Conservation (phyloP, 768 basidiomycete species). For the Gloeopeniophorella convolvens region DNA sequence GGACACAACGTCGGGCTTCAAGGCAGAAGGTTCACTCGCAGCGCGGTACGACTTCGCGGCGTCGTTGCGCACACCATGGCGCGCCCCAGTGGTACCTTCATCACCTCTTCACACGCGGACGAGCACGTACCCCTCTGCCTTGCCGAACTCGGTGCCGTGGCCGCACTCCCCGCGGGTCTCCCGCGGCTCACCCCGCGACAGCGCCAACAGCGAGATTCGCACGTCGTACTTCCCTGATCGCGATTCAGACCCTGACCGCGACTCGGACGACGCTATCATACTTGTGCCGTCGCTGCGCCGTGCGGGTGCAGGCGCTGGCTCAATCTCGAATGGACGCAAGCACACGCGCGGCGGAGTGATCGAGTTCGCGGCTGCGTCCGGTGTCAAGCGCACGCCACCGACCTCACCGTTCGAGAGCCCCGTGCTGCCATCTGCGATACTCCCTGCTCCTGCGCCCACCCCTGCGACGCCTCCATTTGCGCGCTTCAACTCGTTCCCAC, state of each 20-base stretch:
- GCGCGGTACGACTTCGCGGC: slow-evolving; percentile 53
- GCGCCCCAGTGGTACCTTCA: slow-evolving; percentile 23
- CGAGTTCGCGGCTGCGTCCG: slow-evolving; percentile 1
- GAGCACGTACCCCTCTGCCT: slow-evolving; percentile 41
- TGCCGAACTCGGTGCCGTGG: slow-evolving; percentile 38
- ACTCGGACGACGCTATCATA: slow-evolving; percentile 15
- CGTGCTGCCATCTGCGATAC: background rate
- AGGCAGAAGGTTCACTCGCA: slow-evolving; percentile 37
- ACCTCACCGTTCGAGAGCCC: slow-evolving; percentile 14
- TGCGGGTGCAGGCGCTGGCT: background rate
- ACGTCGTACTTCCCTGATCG: slow-evolving; percentile 2
- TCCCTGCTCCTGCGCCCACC: background rate
- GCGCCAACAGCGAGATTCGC: background rate
- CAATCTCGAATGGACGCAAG: slow-evolving; percentile 7
- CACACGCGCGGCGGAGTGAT: slow-evolving; percentile 12
- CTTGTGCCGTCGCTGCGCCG: slow-evolving; percentile 12
- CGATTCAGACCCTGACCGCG: slow-evolving; percentile 15
- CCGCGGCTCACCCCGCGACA: slow-evolving; percentile 8
- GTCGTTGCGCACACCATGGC: slow-evolving; percentile 47
- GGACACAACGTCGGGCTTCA: slow-evolving; percentile 21
- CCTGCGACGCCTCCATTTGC: slow-evolving; percentile 1
- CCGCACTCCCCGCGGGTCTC: slow-evolving; percentile 10
- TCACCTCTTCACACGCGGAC: slow-evolving; percentile 32
- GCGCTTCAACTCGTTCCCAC: slow-evolving; percentile 20
- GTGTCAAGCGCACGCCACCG: slow-evolving; percentile 15